Evolutionary conservation across 441 rosid genomes (phyloP), one percentile per base, ranked within the genome.

Genomic region (Pelargonium australe): DNA sequence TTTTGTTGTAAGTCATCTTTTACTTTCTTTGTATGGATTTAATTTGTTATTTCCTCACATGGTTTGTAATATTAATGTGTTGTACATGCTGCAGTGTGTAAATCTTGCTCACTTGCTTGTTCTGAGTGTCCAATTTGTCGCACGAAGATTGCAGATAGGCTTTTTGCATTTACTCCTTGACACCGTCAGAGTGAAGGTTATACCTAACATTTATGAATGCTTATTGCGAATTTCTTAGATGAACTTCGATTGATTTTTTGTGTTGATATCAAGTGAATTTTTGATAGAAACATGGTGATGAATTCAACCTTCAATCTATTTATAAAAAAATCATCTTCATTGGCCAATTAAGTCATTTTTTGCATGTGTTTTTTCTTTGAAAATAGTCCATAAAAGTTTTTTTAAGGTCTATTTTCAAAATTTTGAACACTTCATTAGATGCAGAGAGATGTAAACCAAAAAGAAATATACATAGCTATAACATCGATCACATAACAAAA

Each of bases 51-150:
- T 68, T 19, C n/a, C 37, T 41, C 51, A 4, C 28, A 60, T 68
- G 62, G 57, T 63, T 37, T 49, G 68, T 13, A 20, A 5, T 64
- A 64, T 64, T 31, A 2, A 1, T 28, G 20, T 8, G 45, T 62
- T 68, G 19, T 67, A 6, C 68, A 65, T 20, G 72, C 74, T 81
- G 85, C 93, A 95, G 99, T 92, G 82, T 92, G 99, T 89, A 89
- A 90, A 90, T 87, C 87, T 68, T 95, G 99, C 80, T 95, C 98
- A 3, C 89, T 92, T 67, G 97, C 97, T 80, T 95, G 97, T 82
- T 85, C 97, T 0, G 99, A 95, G 83, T 95, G 99, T 77, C 99
- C 98, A 68, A 89, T 95, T 43, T 95, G 99, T 75, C 98, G 96
- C 76, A 95, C 99, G 71, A 92, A 84, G 75, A 95, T 95, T 69